Conservation (phyloP, 176 grass and related monocot species). For the Poa annua region DNA sequence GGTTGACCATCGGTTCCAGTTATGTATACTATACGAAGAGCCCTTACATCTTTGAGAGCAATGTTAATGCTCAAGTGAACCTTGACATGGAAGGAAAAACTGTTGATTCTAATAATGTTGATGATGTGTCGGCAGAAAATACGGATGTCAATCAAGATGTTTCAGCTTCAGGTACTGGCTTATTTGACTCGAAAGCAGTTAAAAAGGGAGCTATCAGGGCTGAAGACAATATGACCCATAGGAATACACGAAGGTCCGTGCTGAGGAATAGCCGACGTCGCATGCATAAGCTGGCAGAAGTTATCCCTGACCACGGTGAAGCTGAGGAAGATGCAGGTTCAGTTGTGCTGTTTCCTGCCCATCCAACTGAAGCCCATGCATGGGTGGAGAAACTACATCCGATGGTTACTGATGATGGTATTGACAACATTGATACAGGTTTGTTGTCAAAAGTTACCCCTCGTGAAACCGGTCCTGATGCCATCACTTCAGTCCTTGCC, state of each 20-base stretch:
- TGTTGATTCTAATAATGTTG: slow-evolving; percentile 38
- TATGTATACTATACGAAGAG: slow-evolving; percentile 67
- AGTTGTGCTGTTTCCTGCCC: background rate
- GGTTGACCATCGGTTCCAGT: slow-evolving; percentile 48
- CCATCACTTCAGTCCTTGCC: background rate
- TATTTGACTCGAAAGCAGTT: slow-evolving; percentile 39
- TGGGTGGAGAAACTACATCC: background rate
- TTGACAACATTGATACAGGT: background rate
- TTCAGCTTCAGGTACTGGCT: slow-evolving; percentile 38
- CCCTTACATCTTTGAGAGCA: slow-evolving; percentile 60
- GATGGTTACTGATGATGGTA: slow-evolving; percentile 3
- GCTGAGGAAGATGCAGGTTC: slow-evolving; percentile 35
- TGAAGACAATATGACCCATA: background rate
- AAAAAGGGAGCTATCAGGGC: slow-evolving; percentile 10
- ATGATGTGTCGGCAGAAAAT: slow-evolving; percentile 25
- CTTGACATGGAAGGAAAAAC: slow-evolving; percentile 21
- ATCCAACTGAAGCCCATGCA: slow-evolving; percentile 1
- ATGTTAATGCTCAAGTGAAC: slow-evolving; percentile 35
- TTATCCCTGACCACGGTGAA: slow-evolving; percentile 34
- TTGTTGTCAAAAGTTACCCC: background rate
- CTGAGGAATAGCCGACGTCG: background rate
- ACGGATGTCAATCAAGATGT: slow-evolving; percentile 13
- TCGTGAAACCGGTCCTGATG: slow-evolving; percentile 15
- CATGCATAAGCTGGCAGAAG: slow-evolving; percentile 44
- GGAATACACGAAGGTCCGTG: background rate